Base-by-base conservation (phyloP, 176 grass and related monocot genomes). In the Triticum urartu region DNA sequence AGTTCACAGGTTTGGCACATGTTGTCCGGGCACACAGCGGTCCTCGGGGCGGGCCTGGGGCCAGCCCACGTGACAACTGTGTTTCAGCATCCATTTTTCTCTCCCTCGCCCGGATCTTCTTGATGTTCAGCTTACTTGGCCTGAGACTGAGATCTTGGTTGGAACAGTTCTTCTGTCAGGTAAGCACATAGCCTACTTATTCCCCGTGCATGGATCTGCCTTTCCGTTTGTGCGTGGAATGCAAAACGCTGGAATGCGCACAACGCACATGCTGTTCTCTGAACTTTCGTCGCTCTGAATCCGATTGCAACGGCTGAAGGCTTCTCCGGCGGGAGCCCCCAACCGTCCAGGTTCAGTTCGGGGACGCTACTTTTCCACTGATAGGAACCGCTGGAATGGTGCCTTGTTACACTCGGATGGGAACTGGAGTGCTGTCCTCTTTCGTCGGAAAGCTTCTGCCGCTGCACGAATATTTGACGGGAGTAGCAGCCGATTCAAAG, bases 1-100 rank as follows among this genome's bases (percentile, higher is more conserved):
- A 47, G 45, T 48, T 86, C 47, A 5, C 12, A 5, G 1, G 69
- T 63, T 50, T 63, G 58, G 39, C 70, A 85, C 72, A 85, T 85
- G 72, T 5, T 65, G 35, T 18, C 21, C 67, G 61, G 34, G 12
- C 81, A 62, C 47, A 11, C 21, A 24, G 21, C 45, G 26, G 47
- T 66, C 39, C 5, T 50, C 13, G 47, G 34, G 11, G 35, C 58
- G 34, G 11, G 35, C 58, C 21, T 63, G 36, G 33, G 11, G 34
- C 38, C 33, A 28, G 6, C 8, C 21, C 3, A 52, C 60, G 35
- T 4, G 52, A 50, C 13, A 50, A 60, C 17, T 33, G 70, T 32
- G 73, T 39, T 32, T 73, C 14, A 21, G 39, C 39, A 52, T 63
- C 11, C 25, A 13, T 71, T 70, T 35, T 21, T 33, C 12, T 33